Evolutionary conservation across 805 yeast genomes (phyloP).

Genomic region (Wickerhamomyces chaumierensis): DNA sequence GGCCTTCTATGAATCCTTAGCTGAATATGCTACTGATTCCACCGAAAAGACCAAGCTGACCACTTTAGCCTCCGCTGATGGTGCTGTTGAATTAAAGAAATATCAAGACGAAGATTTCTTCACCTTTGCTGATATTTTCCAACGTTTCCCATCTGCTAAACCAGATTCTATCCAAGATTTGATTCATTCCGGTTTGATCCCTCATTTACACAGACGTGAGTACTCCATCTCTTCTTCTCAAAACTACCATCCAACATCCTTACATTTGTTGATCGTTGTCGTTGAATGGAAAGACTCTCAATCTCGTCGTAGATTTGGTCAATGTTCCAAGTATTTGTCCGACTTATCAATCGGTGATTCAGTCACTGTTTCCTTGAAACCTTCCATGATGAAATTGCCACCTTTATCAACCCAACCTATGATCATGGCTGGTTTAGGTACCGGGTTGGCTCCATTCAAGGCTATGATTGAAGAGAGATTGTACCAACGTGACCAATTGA

Average conservation of each 20-base stretch:
- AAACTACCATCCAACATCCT: conserved; percentile 80
- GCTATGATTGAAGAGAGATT: conserved; percentile 93
- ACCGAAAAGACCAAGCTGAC: conserved; percentile 51
- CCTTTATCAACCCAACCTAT: conserved; percentile 80
- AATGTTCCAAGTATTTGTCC: conserved; percentile 83
- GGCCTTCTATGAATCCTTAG: conserved; percentile 79
- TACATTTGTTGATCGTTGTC: conserved; percentile 85
- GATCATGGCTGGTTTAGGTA: conserved; percentile 95
- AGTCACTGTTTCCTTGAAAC: conserved; percentile 87
- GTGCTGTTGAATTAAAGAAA: conserved; percentile 75
- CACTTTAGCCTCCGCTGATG: conserved; percentile 61
- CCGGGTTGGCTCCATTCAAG: conserved; percentile 97
- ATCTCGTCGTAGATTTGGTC: conserved; percentile 85
- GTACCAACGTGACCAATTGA: conserved; percentile 78
- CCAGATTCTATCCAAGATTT: conserved; percentile 57
- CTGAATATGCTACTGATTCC: conserved; percentile 60
- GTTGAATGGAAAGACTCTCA: conserved; percentile 88
- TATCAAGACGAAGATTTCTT: conserved; percentile 77
- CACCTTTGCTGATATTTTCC: conserved; percentile 72
- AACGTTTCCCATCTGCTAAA: conserved; percentile 70
- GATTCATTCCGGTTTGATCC: conserved; percentile 42
- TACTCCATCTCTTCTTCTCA: conserved; percentile 97
- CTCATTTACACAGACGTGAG: conserved; percentile 92
- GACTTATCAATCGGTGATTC: conserved; percentile 73
- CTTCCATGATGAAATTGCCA: conserved; percentile 95